Base-by-base conservation (phyloP, 2,329 filamentous ascomycete species). In the Akanthomyces lecanii region DNA sequence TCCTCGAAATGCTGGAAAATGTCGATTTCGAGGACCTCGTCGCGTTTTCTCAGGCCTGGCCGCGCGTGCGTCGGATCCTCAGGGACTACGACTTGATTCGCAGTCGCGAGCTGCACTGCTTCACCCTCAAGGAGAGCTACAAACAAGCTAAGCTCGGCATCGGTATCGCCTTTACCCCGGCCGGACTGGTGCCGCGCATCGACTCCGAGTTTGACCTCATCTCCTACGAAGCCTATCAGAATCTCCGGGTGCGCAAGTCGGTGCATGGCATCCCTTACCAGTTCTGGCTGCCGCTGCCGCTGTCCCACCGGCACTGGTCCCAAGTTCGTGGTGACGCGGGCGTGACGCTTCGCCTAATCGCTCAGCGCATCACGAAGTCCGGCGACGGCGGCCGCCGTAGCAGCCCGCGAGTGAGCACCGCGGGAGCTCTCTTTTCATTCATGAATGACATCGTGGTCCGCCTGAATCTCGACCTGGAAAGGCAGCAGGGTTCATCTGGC, bases 381-480 rank as follows among this genome's bases (percentile, higher is more conserved):
- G 18, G 30, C 38, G 14, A 21, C 33, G 33, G 33, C 21, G 21
- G 52, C 10, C 28, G 28, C 14, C 54, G 23, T 40, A 52, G 11
- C 38, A 7, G 21, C 38, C 38, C 4, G 38, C 64, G 69, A 4
- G 67, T 81, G 1, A 59, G 55, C 4, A 53, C 38, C 1, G 70
- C 74, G 7, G 67, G 76, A 16, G 75, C 79, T 3, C 67, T 82
- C 16, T 79, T 78, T 64, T 69, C 73, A 23, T 82, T 82, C 70
- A 82, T 83, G 80, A 82, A 78, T 62, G 77, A 79, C 62, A 73
- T 83, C 18, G 77, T 83, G 0, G 79, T 82, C 23, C 76, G 77
- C 16, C 76, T 83, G 53, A 82, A 79, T 65, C 64, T 72, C 40
- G 64, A 69, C 2, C 63, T 67, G 12, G 64, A 65, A 28, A 8